phyloP scores from a whole-genome alignment of 2,329 filamentous ascomycete genomes.

The Colletotrichum liaoningense region DNA sequence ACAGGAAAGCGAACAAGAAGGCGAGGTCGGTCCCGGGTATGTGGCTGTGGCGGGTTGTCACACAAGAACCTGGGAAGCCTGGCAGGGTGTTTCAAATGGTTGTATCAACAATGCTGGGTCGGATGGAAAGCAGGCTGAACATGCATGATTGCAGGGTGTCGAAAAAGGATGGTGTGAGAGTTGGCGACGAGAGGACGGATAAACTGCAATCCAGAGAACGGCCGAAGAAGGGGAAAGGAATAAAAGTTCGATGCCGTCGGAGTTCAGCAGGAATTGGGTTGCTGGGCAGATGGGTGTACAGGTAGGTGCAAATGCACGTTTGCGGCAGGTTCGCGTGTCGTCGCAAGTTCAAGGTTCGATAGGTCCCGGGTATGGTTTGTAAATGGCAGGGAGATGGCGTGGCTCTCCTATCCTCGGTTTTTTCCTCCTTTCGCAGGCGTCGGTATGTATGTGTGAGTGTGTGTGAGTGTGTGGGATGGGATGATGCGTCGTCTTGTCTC shows the following conservation, averaged over 20 bases:
- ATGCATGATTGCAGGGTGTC: slow-evolving; percentile 38
- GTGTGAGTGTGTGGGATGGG: slow-evolving; percentile 13
- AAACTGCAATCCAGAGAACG: slow-evolving; percentile 14
- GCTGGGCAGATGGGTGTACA: neutral
- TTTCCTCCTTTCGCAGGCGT: neutral
- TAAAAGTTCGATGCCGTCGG: slow-evolving; percentile 3
- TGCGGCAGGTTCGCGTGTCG: slow-evolving; percentile 26
- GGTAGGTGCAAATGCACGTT: neutral
- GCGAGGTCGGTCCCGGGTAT: slow-evolving; percentile 22
- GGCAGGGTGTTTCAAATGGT: slow-evolving; percentile 41
- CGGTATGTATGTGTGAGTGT: neutral
- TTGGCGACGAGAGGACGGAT: slow-evolving; percentile 13
- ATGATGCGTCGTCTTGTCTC: slow-evolving; percentile 24
- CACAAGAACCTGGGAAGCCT: slow-evolving; percentile 33
- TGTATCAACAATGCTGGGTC: slow-evolving; percentile 42
- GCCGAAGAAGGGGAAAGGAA: neutral
- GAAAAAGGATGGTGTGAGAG: slow-evolving; percentile 8
- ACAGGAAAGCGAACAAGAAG: slow-evolving; percentile 21
- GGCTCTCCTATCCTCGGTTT: neutral
- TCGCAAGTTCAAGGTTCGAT: slow-evolving; percentile 29
- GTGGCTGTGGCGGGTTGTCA: slow-evolving; percentile 34
- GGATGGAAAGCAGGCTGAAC: slow-evolving; percentile 34
- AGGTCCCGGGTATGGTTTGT: neutral
- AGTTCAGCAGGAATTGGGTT: slow-evolving; percentile 24
- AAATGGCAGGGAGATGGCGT: slow-evolving; percentile 3